Percentiles rank a stretch among this genome's conserved stretches.
Conservation (phyloP, 2,329 filamentous ascomycete species). For the Sporothrix mexicana region DNA sequence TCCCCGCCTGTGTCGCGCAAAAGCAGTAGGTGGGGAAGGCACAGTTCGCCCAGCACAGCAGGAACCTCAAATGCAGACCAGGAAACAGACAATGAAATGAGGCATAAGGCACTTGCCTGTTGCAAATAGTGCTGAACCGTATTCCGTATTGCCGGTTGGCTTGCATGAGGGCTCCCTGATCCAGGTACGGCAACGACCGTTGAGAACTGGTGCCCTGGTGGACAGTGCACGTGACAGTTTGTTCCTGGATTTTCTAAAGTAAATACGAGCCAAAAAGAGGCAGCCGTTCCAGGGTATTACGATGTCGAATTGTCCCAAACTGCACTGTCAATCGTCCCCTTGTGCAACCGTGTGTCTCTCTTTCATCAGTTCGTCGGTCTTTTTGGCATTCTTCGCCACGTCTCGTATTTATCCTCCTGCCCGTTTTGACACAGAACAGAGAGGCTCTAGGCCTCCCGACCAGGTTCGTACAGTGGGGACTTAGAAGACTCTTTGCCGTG, state of each 20-base stretch:
- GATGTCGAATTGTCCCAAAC: background rate
- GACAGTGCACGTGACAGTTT: constrained; percentile 17
- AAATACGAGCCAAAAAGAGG: constrained; percentile 22
- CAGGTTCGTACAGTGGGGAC: constrained; percentile 13
- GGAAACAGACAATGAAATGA: background rate
- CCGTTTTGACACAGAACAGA: background rate
- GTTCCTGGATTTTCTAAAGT: too few relatives aligned
- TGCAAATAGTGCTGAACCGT: too few relatives aligned
- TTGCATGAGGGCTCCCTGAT: too few relatives aligned
- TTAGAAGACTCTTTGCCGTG: constrained; percentile 1
- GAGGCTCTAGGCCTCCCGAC: constrained; percentile 21
- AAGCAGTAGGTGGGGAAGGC: constrained; percentile 15
- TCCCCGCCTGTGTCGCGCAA: constrained; percentile 13
- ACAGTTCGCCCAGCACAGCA: constrained; percentile 14
- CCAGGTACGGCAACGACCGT: too few relatives aligned
- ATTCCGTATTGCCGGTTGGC: background rate
- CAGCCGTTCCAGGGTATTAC: background rate
- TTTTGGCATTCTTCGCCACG: background rate
- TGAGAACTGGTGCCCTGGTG: too few relatives aligned
- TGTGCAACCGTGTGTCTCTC: background rate
- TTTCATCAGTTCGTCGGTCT: background rate
- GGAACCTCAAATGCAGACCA: background rate
- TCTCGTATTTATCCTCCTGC: constrained; percentile 20
- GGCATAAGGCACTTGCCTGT: background rate
- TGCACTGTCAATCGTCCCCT: background rate